phyloP scores from a whole-genome alignment of 345 rosid genomes.

The Eucalyptus cloeziana region DNA sequence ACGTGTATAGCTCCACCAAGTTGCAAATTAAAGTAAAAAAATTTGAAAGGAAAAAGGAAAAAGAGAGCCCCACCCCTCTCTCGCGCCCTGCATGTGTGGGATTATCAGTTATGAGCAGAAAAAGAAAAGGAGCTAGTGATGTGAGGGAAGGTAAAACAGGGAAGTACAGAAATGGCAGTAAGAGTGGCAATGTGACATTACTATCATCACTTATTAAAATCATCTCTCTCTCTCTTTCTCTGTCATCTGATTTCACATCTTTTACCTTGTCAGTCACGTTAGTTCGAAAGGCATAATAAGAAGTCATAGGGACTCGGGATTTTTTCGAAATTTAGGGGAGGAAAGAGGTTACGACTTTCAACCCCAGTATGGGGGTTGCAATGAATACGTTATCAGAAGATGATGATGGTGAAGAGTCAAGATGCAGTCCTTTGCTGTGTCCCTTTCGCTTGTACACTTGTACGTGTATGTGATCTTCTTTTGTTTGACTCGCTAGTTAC shows the following conservation, averaged over 20 bases:
- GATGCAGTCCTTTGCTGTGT: not conserved
- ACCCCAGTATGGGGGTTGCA: not conserved
- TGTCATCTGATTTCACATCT: not conserved
- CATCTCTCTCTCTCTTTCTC: not conserved
- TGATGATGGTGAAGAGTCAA: not conserved
- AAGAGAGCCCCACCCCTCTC: not conserved
- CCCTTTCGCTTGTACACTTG: not conserved
- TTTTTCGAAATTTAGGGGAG: not conserved
- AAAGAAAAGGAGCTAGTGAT: not conserved
- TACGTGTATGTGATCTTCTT: not conserved
- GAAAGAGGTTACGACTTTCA: not conserved
- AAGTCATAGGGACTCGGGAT: not conserved
- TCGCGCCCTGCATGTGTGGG: not conserved
- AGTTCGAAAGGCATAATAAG: not conserved
- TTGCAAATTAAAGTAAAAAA: not conserved
- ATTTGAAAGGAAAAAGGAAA: not conserved
- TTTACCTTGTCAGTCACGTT: not conserved
- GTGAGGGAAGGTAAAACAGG: not conserved
- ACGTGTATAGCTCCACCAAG: not conserved
- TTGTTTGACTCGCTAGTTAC: not conserved
- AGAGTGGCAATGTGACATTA: not conserved
- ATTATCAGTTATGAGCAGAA: not conserved
- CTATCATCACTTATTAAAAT: not conserved
- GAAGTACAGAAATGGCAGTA: not conserved
- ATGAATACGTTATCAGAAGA: not conserved